These are phyloP conservation scores for Aspergillus vadensis DNA, from an alignment of 2,329 filamentous ascomycete genomes.

Conservation along the genomic window DNA sequence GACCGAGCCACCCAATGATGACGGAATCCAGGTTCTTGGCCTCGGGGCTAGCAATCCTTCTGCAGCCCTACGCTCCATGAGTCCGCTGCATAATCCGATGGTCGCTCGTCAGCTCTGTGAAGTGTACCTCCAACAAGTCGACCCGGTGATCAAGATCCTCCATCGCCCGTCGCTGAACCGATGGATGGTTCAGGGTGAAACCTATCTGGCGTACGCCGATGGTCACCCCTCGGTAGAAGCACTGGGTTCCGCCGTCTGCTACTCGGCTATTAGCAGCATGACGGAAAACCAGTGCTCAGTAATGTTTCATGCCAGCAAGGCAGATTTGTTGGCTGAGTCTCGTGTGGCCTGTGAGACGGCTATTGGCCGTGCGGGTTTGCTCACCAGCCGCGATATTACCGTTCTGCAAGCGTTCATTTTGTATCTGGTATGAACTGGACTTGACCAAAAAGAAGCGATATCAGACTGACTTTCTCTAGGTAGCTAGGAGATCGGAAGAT, in stretches of 20 bases:
- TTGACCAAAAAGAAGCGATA: no score
- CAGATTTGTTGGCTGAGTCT: conserved; percentile 12
- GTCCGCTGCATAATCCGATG: no score
- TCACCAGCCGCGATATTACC: conserved; percentile 31
- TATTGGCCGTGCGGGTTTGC: conserved; percentile 22
- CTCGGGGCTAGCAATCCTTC: not conserved
- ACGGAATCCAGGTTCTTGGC: conserved; percentile 1
- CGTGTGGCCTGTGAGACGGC: no score
- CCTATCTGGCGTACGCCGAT: conserved; percentile 7
- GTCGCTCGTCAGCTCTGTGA: conserved; percentile 10
- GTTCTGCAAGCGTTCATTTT: conserved; percentile 33
- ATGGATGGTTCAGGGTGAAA: conserved; percentile 16
- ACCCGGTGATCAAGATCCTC: conserved; percentile 24
- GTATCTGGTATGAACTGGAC: conserved; percentile 21
- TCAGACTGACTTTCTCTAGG: not conserved
- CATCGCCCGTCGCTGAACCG: conserved; percentile 23
- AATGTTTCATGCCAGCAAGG: conserved; percentile 2
- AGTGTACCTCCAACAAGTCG: conserved; percentile 23
- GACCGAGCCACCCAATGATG: not conserved
- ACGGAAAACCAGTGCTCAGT: not conserved
- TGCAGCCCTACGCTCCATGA: not conserved
- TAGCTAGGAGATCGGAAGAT: conserved; percentile 12
- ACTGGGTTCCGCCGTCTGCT: conserved; percentile 23
- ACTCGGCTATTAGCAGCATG: conserved; percentile 13
- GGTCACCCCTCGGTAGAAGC: conserved; percentile 14